These are phyloP conservation scores for Jackrogersella minutella DNA, from an alignment of 495 filamentous ascomycete genomes.

Conservation along the genomic window DNA sequence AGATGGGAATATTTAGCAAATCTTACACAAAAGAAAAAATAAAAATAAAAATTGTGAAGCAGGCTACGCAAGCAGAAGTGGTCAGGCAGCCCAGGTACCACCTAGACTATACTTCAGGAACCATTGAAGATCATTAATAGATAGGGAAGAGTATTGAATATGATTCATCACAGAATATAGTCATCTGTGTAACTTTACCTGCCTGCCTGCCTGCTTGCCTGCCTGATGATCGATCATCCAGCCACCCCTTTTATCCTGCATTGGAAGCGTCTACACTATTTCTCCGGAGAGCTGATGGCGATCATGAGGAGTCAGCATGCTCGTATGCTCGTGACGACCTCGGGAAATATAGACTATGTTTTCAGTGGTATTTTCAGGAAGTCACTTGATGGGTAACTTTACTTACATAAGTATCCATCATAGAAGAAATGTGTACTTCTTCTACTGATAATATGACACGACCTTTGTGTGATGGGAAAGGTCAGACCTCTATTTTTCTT, in stretches of 20 bases:
- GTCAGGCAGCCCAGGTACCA: slow-evolving; percentile 22
- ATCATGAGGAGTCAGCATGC: slow-evolving; percentile 31
- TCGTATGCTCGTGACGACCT: slow-evolving; percentile 25
- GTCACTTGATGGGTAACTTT: slow-evolving; percentile 32
- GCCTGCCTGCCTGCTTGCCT: slow-evolving; percentile 2
- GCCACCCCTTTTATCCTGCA: slow-evolving; percentile 37
- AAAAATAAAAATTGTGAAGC: slow-evolving; percentile 3
- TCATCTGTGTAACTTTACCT: background rate
- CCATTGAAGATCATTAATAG: slow-evolving; percentile 38
- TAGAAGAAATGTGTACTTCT: slow-evolving; percentile 16
- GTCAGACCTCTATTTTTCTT: slow-evolving; percentile 29
- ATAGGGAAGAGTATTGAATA: slow-evolving; percentile 4
- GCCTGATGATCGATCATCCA: slow-evolving; percentile 37
- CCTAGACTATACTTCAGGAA: slow-evolving; percentile 27
- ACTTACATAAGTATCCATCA: slow-evolving; percentile 16
- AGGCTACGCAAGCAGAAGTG: slow-evolving; percentile 10
- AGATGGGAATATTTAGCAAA: background rate
- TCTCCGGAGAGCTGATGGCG: slow-evolving; percentile 26
- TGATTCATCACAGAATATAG: slow-evolving; percentile 29
- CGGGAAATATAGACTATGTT: too few relatives aligned
- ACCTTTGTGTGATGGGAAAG: slow-evolving; percentile 26
- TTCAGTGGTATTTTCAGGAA: slow-evolving; percentile 27
- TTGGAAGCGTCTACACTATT: slow-evolving; percentile 18
- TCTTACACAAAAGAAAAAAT: background rate
- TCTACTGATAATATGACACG: slow-evolving; percentile 25